phyloP scores from a whole-genome alignment of 495 filamentous ascomycete genomes.

The Podospora pseudoanserina region DNA sequence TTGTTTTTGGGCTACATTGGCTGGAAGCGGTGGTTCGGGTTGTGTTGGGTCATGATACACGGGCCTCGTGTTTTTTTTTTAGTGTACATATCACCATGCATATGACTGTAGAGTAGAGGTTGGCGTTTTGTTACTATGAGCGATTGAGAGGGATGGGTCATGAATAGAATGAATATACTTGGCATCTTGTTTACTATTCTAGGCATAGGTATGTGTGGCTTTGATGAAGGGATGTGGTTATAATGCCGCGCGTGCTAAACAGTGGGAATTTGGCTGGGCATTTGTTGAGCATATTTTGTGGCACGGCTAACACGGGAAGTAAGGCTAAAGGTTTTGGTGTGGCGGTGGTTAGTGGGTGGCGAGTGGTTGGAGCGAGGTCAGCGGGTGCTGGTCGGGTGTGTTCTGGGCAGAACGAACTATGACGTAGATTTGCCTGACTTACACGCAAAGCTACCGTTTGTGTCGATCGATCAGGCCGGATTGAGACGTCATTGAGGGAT shows the following conservation, averaged over 20 bases:
- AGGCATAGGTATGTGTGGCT: too few relatives aligned
- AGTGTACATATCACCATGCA: not conserved
- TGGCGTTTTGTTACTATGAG: not conserved
- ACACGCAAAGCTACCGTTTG: not conserved
- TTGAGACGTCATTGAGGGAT: not conserved
- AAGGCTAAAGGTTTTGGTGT: not conserved
- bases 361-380: not conserved
- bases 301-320: not conserved
- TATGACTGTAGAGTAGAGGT: not conserved
- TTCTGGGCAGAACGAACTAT: not conserved
- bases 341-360: not conserved
- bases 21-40: conserved; percentile 10
- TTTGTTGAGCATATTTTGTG: not conserved
- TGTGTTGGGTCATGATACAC: not conserved
- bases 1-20: conserved; percentile 20
- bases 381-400: not conserved
- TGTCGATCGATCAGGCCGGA: not conserved
- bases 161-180: not conserved
- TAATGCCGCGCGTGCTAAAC: not conserved
- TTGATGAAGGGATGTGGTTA: not conserved
- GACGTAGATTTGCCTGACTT: conserved; percentile 4
- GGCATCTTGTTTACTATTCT: too few relatives aligned
- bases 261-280: not conserved
- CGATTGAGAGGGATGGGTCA: not conserved
- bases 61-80: not conserved